Percentiles rank a stretch among this genome's conserved stretches.
phyloP scores from a whole-genome alignment of 2,329 filamentous ascomycete genomes.

The Colletotrichum gigasporum region DNA sequence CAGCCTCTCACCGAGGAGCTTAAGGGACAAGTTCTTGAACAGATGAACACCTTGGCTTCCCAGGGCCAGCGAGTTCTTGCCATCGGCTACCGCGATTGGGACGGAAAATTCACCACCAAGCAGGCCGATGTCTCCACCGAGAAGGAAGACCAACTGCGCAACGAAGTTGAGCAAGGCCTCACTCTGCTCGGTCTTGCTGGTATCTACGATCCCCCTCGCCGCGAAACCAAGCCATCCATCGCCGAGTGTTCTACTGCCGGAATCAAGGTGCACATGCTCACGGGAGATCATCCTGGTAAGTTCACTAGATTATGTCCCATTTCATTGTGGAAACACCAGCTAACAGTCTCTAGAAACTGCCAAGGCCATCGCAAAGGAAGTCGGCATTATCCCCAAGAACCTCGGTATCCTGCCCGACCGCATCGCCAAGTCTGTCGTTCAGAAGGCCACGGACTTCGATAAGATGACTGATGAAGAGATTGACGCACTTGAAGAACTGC shows the following conservation, averaged over 20 bases:
- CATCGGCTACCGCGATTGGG: slow-evolving; percentile 70
- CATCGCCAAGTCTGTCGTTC: slow-evolving; percentile 75
- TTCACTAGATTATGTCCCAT: too few species aligned
- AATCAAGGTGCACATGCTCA: slow-evolving; percentile 85
- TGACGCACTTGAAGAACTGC: slow-evolving; percentile 77
- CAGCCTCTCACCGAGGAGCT: slow-evolving; percentile 60
- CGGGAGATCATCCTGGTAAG: slow-evolving; percentile 83
- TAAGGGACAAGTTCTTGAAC: slow-evolving; percentile 59
- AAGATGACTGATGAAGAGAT: slow-evolving; percentile 79
- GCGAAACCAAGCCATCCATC: slow-evolving; percentile 80
- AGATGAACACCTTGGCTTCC: slow-evolving; percentile 69
- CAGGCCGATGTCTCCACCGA: slow-evolving; percentile 39
- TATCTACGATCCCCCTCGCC: slow-evolving; percentile 86
- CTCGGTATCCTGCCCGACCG: slow-evolving; percentile 66
- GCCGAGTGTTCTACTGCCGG: slow-evolving; percentile 76
- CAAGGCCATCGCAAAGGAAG: slow-evolving; percentile 79
- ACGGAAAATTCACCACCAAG: slow-evolving; percentile 56
- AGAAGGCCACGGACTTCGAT: slow-evolving; percentile 83
- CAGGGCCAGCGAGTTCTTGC: slow-evolving; percentile 79
- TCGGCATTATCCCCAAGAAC: slow-evolving; percentile 78
- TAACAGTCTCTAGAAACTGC: too few species aligned
- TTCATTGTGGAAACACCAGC: too few species aligned
- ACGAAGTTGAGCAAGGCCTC: slow-evolving; percentile 72
- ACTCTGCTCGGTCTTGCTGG: slow-evolving; percentile 84
- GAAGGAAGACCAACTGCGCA: slow-evolving; percentile 56